A percentile compares a stretch with the other conserved stretches of the same genome.
phyloP scores from a whole-genome alignment of 306 rosid genomes.

The Sesbania bispinosa region DNA sequence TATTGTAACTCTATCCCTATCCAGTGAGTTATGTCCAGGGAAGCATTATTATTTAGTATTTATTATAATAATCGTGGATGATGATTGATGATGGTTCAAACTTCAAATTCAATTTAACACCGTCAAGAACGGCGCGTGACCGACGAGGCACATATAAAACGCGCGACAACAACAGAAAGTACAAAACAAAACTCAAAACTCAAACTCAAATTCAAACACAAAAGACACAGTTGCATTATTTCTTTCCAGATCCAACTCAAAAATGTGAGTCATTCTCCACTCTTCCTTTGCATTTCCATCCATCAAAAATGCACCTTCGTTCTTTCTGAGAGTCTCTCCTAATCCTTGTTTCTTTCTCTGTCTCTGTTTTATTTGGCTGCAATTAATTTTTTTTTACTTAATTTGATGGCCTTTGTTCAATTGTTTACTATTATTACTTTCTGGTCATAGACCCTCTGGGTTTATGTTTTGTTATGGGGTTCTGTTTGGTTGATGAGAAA shows the following conservation, averaged over 20 bases:
- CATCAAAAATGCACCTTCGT: slow-evolving; percentile 1
- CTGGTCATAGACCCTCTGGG: neutral
- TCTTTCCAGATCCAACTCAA: slow-evolving; percentile 44
- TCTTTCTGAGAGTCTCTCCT: neutral
- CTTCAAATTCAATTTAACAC: slow-evolving; percentile 23
- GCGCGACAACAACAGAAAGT: slow-evolving; percentile 27
- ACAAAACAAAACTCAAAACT: slow-evolving; percentile 14
- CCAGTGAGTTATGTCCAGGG: neutral
- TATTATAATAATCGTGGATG: neutral
- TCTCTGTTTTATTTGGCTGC: neutral
- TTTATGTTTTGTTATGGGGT: slow-evolving; percentile 5
- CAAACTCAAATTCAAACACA: slow-evolving; percentile 7
- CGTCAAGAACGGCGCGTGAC: slow-evolving; percentile 68
- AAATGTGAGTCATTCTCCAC: slow-evolving; percentile 41
- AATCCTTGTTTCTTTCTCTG: neutral
- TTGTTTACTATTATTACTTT: neutral
- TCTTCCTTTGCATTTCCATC: neutral
- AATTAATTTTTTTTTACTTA: neutral
- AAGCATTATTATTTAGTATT: neutral
- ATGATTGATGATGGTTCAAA: too few relatives aligned
- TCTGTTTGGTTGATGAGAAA: slow-evolving; percentile 23
- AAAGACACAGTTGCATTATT: slow-evolving; percentile 22
- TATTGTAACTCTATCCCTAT: neutral
- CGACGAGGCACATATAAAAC: slow-evolving; percentile 53
- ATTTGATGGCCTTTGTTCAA: neutral